These are phyloP conservation scores for Apiosordaria backusii DNA, from an alignment of 495 filamentous ascomycete genomes.

Conservation along the genomic window DNA sequence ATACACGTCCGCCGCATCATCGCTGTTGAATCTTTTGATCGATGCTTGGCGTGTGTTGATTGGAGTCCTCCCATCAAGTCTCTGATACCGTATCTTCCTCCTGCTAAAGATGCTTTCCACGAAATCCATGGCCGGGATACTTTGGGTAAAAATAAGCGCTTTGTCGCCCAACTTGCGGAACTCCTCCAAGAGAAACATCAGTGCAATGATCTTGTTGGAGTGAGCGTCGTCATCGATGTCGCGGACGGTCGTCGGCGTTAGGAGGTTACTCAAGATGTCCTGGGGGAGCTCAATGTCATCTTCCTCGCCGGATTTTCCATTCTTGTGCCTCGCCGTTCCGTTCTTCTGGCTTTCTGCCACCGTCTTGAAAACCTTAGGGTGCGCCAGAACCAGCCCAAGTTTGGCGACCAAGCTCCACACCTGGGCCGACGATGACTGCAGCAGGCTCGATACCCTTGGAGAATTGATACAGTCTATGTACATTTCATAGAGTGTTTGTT, in stretches of 20 bases:
- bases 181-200: conserved; percentile 62
- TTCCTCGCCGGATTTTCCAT: conserved; percentile 27
- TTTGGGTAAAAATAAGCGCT: conserved; percentile 77
- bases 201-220: conserved; percentile 64
- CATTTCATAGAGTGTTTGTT: conserved; percentile 58
- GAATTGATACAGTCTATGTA: conserved; percentile 45
- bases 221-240: conserved; percentile 36
- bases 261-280: conserved; percentile 33
- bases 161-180: conserved; percentile 62
- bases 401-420: conserved; percentile 40
- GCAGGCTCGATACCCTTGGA: background rate
- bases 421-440: conserved; percentile 10
- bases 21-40: conserved; percentile 65
- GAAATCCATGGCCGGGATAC: conserved; percentile 63
- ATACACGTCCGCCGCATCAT: conserved; percentile 49
- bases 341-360: conserved; percentile 33
- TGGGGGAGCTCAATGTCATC: conserved; percentile 25
- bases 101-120: conserved; percentile 54
- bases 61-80: conserved; percentile 63
- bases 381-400: conserved; percentile 68
- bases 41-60: conserved; percentile 54
- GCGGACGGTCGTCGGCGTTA: conserved; percentile 24
- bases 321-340: background rate
- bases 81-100: conserved; percentile 42
- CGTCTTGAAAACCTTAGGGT: conserved; percentile 62